These are phyloP conservation scores for Tetradesmus obliquus DNA, from an alignment of 139 green algal genomes.

Conservation along the genomic window DNA sequence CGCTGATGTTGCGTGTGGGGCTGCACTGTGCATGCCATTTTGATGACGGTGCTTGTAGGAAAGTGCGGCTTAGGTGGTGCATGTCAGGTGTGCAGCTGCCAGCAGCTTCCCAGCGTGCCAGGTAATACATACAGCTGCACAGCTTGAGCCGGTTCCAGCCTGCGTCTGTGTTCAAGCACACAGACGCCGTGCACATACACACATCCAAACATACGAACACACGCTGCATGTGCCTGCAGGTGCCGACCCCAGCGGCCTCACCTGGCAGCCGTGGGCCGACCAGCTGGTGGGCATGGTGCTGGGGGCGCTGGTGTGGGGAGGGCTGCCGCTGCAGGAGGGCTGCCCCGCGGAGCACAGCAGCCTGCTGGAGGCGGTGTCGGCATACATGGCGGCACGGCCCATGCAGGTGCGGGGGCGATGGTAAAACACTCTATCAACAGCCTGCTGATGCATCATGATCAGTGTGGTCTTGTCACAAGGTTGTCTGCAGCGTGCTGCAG, in stretches of 20 bases:
- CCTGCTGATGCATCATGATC: too few relatives aligned
- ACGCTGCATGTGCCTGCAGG: neutral
- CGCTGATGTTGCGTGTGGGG: neutral
- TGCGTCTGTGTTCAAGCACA: neutral
- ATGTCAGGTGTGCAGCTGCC: too few relatives aligned
- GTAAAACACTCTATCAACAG: neutral
- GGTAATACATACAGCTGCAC: too few relatives aligned
- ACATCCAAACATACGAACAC: too few relatives aligned
- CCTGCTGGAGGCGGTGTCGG: conserved; percentile 49
- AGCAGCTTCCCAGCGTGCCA: too few relatives aligned
- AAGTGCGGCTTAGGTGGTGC: neutral
- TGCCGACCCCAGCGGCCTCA: conserved; percentile 45
- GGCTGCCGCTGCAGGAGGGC: conserved; percentile 65
- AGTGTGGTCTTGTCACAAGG: too few relatives aligned
- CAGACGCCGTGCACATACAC: too few relatives aligned
- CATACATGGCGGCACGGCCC: conserved; percentile 74
- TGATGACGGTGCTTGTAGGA: neutral
- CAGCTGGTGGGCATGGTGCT: conserved; percentile 74
- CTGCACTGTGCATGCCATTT: neutral
- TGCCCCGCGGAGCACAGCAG: conserved; percentile 47
- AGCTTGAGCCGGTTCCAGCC: too few relatives aligned
- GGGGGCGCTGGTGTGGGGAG: conserved; percentile 78
- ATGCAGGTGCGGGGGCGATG: conserved; percentile 19
- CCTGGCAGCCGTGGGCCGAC: conserved; percentile 86
- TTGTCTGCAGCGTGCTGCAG: too few relatives aligned